Percentiles rank a stretch among this genome's conserved stretches.
These are phyloP conservation scores for Aspergillus fumigatiaffinis DNA, from an alignment of 2,329 filamentous ascomycete species.

Conservation along the genomic window DNA sequence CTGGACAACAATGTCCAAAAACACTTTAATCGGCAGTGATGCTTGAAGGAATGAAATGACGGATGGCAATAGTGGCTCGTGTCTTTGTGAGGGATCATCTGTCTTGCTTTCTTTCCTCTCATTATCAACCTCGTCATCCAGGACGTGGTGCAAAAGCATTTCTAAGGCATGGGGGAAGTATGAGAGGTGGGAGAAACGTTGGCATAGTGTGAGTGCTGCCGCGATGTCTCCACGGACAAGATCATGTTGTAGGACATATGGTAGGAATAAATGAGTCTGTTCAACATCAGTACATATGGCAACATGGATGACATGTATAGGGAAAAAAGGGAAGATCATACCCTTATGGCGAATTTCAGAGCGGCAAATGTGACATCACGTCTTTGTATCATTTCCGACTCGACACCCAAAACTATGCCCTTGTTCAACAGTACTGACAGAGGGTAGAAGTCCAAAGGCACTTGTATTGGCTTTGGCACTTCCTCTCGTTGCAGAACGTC, in stretches of 20 bases:
- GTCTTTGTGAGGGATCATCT: constrained; percentile 21
- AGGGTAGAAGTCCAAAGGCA: constrained; percentile 93
- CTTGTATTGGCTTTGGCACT: constrained; percentile 67
- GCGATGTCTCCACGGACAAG: constrained; percentile 71
- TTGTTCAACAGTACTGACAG: constrained; percentile 83
- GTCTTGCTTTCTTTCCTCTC: constrained; percentile 27
- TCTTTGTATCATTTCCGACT: constrained; percentile 88
- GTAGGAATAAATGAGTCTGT: constrained; percentile 90
- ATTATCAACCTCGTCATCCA: constrained; percentile 89
- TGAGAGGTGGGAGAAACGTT: constrained; percentile 78
- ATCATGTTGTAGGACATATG: constrained; percentile 78
- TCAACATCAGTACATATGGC: constrained; percentile 9
- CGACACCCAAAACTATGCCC: constrained; percentile 83
- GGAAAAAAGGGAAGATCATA: constrained; percentile 43
- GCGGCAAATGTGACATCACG: constrained; percentile 88
- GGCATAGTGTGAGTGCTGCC: constrained; percentile 75
- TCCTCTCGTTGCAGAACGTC: constrained; percentile 76
- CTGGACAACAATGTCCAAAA: constrained; percentile 92
- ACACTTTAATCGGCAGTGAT: constrained; percentile 65
- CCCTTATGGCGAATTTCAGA: constrained; percentile 81
- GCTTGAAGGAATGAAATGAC: constrained; percentile 64
- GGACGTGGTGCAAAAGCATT: constrained; percentile 83
- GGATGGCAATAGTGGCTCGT: constrained; percentile 39
- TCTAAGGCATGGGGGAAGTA: constrained; percentile 95
- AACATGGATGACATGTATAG: neutral